These are phyloP conservation scores for Fusarium sp. DNA, from an alignment of 2,329 filamentous ascomycete species.

Conservation along the genomic window DNA sequence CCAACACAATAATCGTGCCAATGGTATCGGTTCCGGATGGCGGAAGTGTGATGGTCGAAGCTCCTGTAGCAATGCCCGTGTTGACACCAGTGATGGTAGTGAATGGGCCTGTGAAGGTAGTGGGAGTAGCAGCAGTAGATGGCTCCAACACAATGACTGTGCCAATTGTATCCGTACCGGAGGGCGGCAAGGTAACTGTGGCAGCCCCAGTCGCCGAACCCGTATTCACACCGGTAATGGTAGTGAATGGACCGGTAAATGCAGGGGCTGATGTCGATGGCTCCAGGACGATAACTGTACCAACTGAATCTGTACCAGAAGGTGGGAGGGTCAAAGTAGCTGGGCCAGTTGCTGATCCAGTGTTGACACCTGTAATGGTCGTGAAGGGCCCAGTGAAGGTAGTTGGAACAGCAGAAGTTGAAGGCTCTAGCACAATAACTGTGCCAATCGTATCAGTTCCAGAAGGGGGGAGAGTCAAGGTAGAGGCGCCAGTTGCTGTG, in stretches of 20 bases:
- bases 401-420: background rate
- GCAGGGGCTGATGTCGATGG: background rate
- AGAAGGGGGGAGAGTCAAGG: background rate
- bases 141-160: background rate
- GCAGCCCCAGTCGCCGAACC: background rate
- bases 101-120: background rate
- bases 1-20: background rate
- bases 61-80: background rate
- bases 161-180: background rate
- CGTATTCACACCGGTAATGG: background rate
- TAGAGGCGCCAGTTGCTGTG: background rate
- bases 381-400: background rate
- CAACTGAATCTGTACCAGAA: background rate
- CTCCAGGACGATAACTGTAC: background rate
- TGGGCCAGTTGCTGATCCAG: background rate
- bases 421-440: background rate
- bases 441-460: background rate
- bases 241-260: background rate
- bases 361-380: background rate
- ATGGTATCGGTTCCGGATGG: background rate
- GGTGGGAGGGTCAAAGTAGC: background rate
- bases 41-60: background rate
- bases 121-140: background rate
- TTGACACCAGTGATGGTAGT: background rate
- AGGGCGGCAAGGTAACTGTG: background rate